Percentiles rank a stretch among this genome's conserved stretches.
phyloP scores from a whole-genome alignment of 1,284 basidiomycete species.

The Cutaneotrichosporon spelunceum region DNA sequence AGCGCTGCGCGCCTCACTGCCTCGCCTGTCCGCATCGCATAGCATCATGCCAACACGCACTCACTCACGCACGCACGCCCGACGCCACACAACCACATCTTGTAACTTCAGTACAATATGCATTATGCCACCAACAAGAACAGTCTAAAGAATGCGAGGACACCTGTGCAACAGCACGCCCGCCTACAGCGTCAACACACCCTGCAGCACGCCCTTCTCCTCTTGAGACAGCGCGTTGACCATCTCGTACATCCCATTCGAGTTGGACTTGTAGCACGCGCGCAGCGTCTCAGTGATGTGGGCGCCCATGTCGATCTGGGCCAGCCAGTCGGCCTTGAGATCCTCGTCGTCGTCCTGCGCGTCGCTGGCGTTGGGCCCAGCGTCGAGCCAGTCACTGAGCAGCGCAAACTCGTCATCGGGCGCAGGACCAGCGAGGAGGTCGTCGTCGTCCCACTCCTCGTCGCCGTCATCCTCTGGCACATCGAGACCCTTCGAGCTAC shows the following conservation, averaged over 20 bases:
- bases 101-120: conserved; percentile 17
- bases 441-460: conserved; percentile 85
- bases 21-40: not conserved
- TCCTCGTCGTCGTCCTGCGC: conserved; percentile 86
- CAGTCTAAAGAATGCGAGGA: not conserved
- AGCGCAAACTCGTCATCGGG: conserved; percentile 53
- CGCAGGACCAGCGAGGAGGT: conserved; percentile 49
- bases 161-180: not conserved
- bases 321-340: conserved; percentile 78
- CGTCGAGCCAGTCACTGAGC: conserved; percentile 56
- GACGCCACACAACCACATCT: not conserved
- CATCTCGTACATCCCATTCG: conserved; percentile 62
- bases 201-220: conserved; percentile 65
- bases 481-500: conserved; percentile 59
- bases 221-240: conserved; percentile 65
- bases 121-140: conserved; percentile 2
- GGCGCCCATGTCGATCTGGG: conserved; percentile 75
- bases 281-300: conserved; percentile 57
- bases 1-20: not conserved
- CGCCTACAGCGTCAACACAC: conserved; percentile 54
- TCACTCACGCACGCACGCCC: not conserved
- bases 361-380: conserved; percentile 63
- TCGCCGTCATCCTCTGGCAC: conserved; percentile 70
- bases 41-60: not conserved
- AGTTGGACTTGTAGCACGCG: conserved; percentile 65